Percentiles rank a stretch among this genome's conserved stretches.
Evolutionary conservation across 1,284 basidiomycete species (phyloP).

Genomic region (Ganoderma multipileum): DNA sequence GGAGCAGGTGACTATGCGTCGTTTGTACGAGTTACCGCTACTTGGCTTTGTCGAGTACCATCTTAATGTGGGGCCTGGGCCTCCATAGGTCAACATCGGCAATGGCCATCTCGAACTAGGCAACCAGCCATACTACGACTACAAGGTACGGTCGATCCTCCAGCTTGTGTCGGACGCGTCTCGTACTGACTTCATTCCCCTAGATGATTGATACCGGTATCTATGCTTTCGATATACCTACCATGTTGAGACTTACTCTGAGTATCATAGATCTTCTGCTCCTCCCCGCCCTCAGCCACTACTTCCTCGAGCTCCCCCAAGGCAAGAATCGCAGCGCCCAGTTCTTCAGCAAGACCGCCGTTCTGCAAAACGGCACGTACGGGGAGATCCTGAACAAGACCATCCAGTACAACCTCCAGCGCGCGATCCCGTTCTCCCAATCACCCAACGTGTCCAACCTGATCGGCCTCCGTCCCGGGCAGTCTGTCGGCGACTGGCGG

Average conservation of each 20-base stretch:
- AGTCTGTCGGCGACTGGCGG: constrained; percentile 53
- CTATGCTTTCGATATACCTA: neutral
- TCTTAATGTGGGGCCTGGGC: neutral
- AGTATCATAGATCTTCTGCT: constrained; percentile 44
- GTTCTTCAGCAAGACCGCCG: constrained; percentile 38
- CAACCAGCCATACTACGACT: constrained; percentile 48
- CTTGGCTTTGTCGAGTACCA: neutral
- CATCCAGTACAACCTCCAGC: constrained; percentile 33
- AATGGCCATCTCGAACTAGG: constrained; percentile 46
- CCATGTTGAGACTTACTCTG: neutral
- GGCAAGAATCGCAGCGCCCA: constrained; percentile 36
- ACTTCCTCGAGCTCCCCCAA: constrained; percentile 46
- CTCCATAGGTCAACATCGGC: constrained; percentile 41
- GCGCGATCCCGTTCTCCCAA: constrained; percentile 43
- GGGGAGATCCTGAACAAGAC: constrained; percentile 42
- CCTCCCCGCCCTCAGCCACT: constrained; percentile 49
- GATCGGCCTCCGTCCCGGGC: constrained; percentile 44
- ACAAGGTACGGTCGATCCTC: constrained; percentile 35
- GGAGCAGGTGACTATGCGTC: constrained; percentile 24
- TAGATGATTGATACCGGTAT: constrained; percentile 27
- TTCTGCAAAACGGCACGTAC: constrained; percentile 48
- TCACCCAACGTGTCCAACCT: constrained; percentile 38
- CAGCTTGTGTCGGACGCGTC: neutral
- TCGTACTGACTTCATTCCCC: neutral
- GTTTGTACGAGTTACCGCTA: neutral